These are phyloP conservation scores for Naumovozyma dairenensis DNA, from an alignment of 805 yeast genomes.

Conservation along the genomic window DNA sequence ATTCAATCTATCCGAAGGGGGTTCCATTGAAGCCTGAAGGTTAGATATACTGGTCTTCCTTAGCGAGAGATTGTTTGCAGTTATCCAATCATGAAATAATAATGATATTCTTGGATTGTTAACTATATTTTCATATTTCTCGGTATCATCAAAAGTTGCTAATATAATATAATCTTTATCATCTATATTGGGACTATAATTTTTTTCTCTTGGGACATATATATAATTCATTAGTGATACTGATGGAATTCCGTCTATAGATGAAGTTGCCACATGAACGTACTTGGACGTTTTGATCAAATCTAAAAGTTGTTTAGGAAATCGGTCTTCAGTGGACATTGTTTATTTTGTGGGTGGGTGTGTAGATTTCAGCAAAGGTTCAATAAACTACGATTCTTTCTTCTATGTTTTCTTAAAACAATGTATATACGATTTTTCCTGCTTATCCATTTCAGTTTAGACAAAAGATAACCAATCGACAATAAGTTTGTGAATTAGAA, in stretches of 20 bases:
- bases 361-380: too few species aligned
- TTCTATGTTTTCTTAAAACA: too few species aligned
- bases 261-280: constrained; percentile 77
- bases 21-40: constrained; percentile 4
- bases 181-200: constrained; percentile 26
- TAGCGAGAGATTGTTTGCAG: constrained; percentile 37
- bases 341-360: not conserved
- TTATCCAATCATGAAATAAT: constrained; percentile 83
- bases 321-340: constrained; percentile 11
- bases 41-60: constrained; percentile 17
- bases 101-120: constrained; percentile 70
- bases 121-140: constrained; percentile 58
- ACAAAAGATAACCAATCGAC: too few species aligned
- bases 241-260: constrained; percentile 58
- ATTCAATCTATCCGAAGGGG: not conserved
- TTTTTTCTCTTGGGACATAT: constrained; percentile 37
- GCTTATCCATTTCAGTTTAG: too few species aligned
- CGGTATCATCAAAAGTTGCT: constrained; percentile 60
- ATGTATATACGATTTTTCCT: too few species aligned
- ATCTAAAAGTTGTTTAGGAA: constrained; percentile 30
- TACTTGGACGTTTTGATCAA: constrained; percentile 52
- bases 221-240: constrained; percentile 88
- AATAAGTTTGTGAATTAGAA: too few species aligned
- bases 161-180: constrained; percentile 49
- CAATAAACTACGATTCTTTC: too few species aligned